Base-by-base conservation (phyloP, 176 grass and related monocot species). In the Cenchrus americanus region DNA sequence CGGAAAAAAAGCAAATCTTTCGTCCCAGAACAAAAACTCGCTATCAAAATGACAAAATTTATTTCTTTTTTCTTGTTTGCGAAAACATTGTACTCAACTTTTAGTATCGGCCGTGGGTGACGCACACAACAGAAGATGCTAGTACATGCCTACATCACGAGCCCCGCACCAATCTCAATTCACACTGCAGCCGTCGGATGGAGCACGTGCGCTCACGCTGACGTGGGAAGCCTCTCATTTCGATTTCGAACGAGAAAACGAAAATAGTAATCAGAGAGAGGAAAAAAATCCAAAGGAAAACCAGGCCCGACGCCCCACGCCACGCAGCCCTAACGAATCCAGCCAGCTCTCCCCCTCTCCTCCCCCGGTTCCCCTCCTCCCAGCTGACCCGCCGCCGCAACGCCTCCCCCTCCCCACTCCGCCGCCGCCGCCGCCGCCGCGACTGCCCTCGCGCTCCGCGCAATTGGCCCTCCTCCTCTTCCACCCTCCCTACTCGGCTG, bases 271-370 rank as follows among this genome's bases (percentile, higher is more conserved):
- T 37, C 34, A 37, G 34, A 37, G 34, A 37, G 34, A 37, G 34
- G 6, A 23, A 23, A 58, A 22, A 59, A 57, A 7, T 0, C 0
- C 14, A 41, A 58, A 41, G 0, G 12, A 40, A 57, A 75, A 3
- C n/a, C 19, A 52, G 18, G 4, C 22, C 14, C 1, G 2, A 19
- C 14, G 3, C 7, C 4, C 19, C 10, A 37, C 2, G 1, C 10
- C 21, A 49, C 5, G 42, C 66, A 68, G 48, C 78, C 78, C 78
- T 68, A 80, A 80, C 63, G 62, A 52, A 68, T 80, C 78, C 18
- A 52, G 14, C 61, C 48, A 37, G 7, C 50, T 12, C 70, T 40
- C 72, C n/a, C n/a, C n/a, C 10, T 9, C 50, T 40, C 72, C 10
- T 9, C 50, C 34, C 34, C 3, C 34, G 34, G 15, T 40, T 54